phyloP scores from a whole-genome alignment of 768 basidiomycete species.

The Pholiota microspora region DNA sequence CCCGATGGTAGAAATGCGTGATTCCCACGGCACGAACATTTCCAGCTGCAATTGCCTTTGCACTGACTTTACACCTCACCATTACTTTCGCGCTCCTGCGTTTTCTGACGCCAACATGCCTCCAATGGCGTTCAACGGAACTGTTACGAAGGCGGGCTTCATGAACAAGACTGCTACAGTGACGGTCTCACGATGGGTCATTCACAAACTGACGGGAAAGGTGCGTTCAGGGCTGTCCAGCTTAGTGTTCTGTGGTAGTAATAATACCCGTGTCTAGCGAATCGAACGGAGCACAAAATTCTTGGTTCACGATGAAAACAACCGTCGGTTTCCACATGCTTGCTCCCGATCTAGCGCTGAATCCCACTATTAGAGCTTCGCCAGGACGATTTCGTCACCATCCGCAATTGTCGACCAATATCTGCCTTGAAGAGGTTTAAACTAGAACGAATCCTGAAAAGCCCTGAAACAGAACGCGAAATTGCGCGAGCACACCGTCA shows the following conservation, averaged over 20 bases:
- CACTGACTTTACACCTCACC: background rate
- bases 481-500: slow-evolving; percentile 27
- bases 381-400: slow-evolving; percentile 67
- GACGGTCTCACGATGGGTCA: slow-evolving; percentile 69
- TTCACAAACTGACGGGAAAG: slow-evolving; percentile 77
- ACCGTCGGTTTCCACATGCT: slow-evolving; percentile 45
- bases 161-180: slow-evolving; percentile 89
- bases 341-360: slow-evolving; percentile 3
- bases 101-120: slow-evolving; percentile 48
- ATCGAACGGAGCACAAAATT: slow-evolving; percentile 78
- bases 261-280: slow-evolving; percentile 38
- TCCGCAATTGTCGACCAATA: slow-evolving; percentile 79
- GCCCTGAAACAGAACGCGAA: slow-evolving; percentile 65
- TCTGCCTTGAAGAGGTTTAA: slow-evolving; percentile 79
- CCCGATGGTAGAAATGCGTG: background rate
- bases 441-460: slow-evolving; percentile 63
- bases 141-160: slow-evolving; percentile 77
- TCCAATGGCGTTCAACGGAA: slow-evolving; percentile 71
- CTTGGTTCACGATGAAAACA: slow-evolving; percentile 70
- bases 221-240: slow-evolving; percentile 34
- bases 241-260: background rate
- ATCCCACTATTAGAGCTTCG: slow-evolving; percentile 47
- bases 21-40: slow-evolving; percentile 3
- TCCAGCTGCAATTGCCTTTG: background rate
- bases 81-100: background rate